Percentiles rank a stretch among this genome's conserved stretches.
Evolutionary conservation across 768 basidiomycete species (phyloP).

Genomic region (Chalciporus pseudorubinellus): DNA sequence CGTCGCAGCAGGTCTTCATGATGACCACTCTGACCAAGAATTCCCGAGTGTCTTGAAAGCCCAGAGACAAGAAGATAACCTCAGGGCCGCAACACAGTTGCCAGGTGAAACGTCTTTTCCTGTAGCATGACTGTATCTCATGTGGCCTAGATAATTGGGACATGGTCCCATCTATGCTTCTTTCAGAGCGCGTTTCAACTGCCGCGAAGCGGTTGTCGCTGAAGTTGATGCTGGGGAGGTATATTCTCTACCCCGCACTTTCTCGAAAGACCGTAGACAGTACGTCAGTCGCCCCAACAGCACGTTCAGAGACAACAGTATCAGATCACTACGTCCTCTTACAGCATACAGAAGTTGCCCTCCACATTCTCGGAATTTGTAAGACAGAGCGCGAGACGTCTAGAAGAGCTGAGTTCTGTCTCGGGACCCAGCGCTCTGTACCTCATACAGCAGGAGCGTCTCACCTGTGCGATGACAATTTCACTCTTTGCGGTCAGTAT

Average conservation of each 20-base stretch:
- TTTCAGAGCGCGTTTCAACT: conserved; percentile 52
- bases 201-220: conserved; percentile 59
- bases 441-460: conserved; percentile 27
- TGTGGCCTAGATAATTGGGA: conserved; percentile 49
- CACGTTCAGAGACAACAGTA: neutral
- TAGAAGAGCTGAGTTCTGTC: conserved; percentile 9
- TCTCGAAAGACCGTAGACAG: conserved; percentile 14
- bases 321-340: neutral
- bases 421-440: conserved; percentile 5
- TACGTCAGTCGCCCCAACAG: conserved; percentile 17
- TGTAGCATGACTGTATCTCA: conserved; percentile 9
- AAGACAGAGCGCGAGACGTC: conserved; percentile 16
- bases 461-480: conserved; percentile 35
- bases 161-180: conserved; percentile 42
- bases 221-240: conserved; percentile 53
- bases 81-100: conserved; percentile 65
- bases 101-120: conserved; percentile 44
- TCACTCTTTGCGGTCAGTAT: conserved; percentile 36
- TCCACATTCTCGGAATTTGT: conserved; percentile 20
- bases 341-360: conserved; percentile 12
- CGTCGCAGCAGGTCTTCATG: conserved; percentile 29
- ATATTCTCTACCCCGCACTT: conserved; percentile 48
- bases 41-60: conserved; percentile 30
- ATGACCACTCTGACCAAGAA: conserved; percentile 8
- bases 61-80: conserved; percentile 49